A percentile compares a stretch with the other conserved stretches of the same genome.
Conservation (phyloP, 1,284 basidiomycete genomes). For the Ganoderma meredithae region DNA sequence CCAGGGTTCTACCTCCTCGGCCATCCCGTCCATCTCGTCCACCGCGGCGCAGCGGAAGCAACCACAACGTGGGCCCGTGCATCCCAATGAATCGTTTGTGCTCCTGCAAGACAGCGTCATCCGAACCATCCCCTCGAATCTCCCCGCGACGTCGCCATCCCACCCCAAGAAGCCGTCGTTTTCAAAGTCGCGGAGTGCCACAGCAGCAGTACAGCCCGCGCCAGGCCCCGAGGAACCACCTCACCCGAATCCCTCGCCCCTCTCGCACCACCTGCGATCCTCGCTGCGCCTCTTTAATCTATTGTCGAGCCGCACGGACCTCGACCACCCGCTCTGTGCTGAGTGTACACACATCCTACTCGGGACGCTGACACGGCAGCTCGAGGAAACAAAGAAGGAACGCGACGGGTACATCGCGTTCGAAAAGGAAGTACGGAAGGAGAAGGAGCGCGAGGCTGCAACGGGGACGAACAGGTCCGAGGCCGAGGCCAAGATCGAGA, state of each 20-base stretch:
- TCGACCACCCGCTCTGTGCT: slow-evolving; percentile 95
- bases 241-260: slow-evolving; percentile 70
- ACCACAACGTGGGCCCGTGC: slow-evolving; percentile 55
- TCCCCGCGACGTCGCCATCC: slow-evolving; percentile 47
- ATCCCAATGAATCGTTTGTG: slow-evolving; percentile 88
- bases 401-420: slow-evolving; percentile 93
- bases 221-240: slow-evolving; percentile 48
- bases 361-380: slow-evolving; percentile 77
- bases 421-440: slow-evolving; percentile 84
- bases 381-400: slow-evolving; percentile 92
- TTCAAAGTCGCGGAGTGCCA: slow-evolving; percentile 41
- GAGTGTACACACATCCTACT: slow-evolving; percentile 92
- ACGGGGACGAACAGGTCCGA: slow-evolving; percentile 62
- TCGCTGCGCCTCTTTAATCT: slow-evolving; percentile 80
- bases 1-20: slow-evolving; percentile 45
- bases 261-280: slow-evolving; percentile 80
- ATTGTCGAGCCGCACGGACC: slow-evolving; percentile 80
- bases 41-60: slow-evolving; percentile 64
- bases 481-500: slow-evolving; percentile 74
- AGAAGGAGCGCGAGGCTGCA: slow-evolving; percentile 71
- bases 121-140: slow-evolving; percentile 63
- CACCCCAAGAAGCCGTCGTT: slow-evolving; percentile 49
- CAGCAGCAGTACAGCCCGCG: slow-evolving; percentile 29
- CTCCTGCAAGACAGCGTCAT: slow-evolving; percentile 85
- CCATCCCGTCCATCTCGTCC: slow-evolving; percentile 52